A percentile compares a stretch with the other conserved stretches of the same genome.
These are phyloP conservation scores for Phytopythium ostracodes DNA, from an alignment of 352 stramenopile species.

Conservation along the genomic window DNA sequence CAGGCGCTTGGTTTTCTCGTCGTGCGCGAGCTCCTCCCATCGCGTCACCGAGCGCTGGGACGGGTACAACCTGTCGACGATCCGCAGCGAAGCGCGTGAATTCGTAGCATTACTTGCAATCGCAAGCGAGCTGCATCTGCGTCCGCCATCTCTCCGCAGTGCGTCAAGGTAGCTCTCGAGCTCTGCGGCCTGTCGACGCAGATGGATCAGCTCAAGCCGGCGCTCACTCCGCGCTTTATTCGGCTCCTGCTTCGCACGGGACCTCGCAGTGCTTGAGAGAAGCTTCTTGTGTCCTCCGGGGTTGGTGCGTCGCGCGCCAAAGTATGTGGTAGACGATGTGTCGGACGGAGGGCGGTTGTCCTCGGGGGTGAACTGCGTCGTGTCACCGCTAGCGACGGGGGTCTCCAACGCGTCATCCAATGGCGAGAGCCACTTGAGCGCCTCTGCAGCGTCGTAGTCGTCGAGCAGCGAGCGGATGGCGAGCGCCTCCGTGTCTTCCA, in stretches of 20 bases:
- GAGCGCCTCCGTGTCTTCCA: not conserved
- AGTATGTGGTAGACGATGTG: not conserved
- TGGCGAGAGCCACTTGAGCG: constrained; percentile 1
- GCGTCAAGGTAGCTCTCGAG: constrained; percentile 5
- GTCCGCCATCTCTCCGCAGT: not conserved
- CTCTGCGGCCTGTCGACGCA: constrained; percentile 20
- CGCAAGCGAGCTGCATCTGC: not conserved
- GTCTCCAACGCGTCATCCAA: not conserved
- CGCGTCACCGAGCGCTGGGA: too few species aligned
- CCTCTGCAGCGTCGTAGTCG: not conserved
- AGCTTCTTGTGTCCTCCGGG: not conserved
- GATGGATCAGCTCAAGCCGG: constrained; percentile 61
- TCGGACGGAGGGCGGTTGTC: not conserved
- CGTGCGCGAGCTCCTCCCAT: constrained; percentile 47
- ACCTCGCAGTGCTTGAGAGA: not conserved
- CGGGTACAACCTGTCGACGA: not conserved
- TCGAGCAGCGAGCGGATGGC: not conserved
- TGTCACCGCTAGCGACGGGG: not conserved
- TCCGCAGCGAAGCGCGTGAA: not conserved
- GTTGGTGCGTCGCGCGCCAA: not conserved
- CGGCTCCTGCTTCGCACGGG: constrained; percentile 18
- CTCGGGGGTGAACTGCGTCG: not conserved
- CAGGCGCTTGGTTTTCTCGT: constrained; percentile 35
- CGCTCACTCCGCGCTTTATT: constrained; percentile 49
- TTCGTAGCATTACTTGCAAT: not conserved